Evolutionary conservation across 148 eudicot species (phyloP).

Genomic region (Silene conica): DNA sequence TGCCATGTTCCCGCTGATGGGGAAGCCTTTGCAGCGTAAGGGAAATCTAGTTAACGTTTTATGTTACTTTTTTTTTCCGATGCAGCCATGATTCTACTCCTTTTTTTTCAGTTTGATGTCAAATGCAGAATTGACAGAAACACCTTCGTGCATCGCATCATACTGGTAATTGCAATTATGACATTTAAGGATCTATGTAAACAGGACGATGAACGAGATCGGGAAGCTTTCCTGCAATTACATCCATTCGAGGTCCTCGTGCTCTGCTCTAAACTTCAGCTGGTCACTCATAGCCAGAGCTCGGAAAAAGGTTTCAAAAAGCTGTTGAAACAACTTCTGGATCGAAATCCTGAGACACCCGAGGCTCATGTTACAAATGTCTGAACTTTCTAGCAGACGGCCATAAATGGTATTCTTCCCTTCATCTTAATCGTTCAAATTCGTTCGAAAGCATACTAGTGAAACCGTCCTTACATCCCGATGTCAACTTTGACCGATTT

Average conservation of each 20-base stretch:
- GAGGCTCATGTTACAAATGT: not conserved
- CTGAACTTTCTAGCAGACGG: not conserved
- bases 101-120: not conserved
- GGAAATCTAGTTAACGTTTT: too few relatives aligned
- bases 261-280: constrained; percentile 56
- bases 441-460: not conserved
- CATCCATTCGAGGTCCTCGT: constrained; percentile 60
- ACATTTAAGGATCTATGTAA: constrained; percentile 8
- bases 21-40: too few relatives aligned
- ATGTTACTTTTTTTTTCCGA: not conserved
- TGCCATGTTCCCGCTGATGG: too few relatives aligned
- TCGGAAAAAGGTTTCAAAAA: constrained; percentile 57
- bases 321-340: constrained; percentile 39
- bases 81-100: not conserved
- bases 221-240: constrained; percentile 39
- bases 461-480: not conserved
- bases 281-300: constrained; percentile 35
- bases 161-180: not conserved
- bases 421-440: not conserved
- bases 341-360: constrained; percentile 13
- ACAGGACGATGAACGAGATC: constrained; percentile 91
- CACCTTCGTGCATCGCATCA: not conserved
- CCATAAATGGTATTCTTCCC: not conserved
- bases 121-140: not conserved
- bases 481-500: not conserved